phyloP scores from a whole-genome alignment of 495 filamentous ascomycete species.

The Penicillium flavigenum region DNA sequence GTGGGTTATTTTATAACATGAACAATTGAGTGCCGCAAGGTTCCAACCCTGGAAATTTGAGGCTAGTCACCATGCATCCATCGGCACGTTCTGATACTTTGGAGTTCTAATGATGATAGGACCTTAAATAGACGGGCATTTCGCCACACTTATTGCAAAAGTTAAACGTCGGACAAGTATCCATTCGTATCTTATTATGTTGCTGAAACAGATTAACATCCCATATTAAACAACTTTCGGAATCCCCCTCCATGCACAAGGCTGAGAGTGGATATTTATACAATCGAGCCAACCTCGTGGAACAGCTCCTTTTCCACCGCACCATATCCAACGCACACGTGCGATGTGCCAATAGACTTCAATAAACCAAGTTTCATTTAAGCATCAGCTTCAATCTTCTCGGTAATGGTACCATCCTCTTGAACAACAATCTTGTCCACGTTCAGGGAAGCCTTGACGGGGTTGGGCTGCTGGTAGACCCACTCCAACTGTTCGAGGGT shows the following conservation, averaged over 20 bases:
- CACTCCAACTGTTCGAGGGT: constrained; percentile 72
- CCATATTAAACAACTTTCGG: background rate
- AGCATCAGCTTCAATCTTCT: constrained; percentile 59
- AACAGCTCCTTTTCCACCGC: background rate
- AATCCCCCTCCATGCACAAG: background rate
- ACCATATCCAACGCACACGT: background rate
- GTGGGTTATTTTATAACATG: no score
- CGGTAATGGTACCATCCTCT: constrained; percentile 51
- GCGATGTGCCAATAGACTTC: background rate
- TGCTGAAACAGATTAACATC: background rate
- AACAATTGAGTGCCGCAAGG: no score
- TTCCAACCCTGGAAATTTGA: no score
- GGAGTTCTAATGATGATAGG: no score
- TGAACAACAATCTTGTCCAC: constrained; percentile 57
- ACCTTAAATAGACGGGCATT: background rate
- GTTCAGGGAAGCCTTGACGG: constrained; percentile 56
- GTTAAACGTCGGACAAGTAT: background rate
- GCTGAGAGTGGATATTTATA: background rate
- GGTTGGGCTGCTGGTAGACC: constrained; percentile 62
- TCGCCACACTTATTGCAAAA: background rate
- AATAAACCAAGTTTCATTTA: constrained; percentile 15
- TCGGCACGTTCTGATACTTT: no score
- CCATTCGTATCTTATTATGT: constrained; percentile 1
- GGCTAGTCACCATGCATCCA: no score
- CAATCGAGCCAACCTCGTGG: background rate